phyloP scores from a whole-genome alignment of 2,329 filamentous ascomycete genomes.

The Trichoderma atrobrunneum region DNA sequence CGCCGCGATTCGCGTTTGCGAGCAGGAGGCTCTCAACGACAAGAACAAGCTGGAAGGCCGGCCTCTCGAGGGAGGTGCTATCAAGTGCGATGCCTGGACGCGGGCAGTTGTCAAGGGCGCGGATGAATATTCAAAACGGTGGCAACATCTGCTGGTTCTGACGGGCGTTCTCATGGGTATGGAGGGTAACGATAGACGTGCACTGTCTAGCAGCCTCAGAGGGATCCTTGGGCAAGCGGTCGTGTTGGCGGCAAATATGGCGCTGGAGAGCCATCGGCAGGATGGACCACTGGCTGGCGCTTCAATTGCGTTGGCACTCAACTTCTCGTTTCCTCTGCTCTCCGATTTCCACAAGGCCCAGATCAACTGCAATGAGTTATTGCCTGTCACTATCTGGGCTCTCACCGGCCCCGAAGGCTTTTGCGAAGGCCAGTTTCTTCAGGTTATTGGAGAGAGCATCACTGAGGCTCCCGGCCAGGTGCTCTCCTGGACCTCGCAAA shows the following conservation, averaged over 20 bases:
- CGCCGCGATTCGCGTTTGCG: constrained; percentile 55
- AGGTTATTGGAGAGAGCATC: constrained; percentile 65
- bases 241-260: constrained; percentile 72
- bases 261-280: constrained; percentile 50
- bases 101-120: constrained; percentile 56
- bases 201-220: constrained; percentile 62
- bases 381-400: constrained; percentile 67
- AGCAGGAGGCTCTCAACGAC: constrained; percentile 42
- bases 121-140: constrained; percentile 61
- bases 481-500: constrained; percentile 63
- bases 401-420: constrained; percentile 72
- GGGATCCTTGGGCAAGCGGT: constrained; percentile 70
- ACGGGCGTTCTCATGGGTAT: constrained; percentile 77
- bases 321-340: constrained; percentile 72
- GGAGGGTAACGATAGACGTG: constrained; percentile 59
- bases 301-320: constrained; percentile 68
- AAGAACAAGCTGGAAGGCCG: constrained; percentile 24
- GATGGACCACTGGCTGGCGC: constrained; percentile 43
- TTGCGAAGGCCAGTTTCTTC: constrained; percentile 71
- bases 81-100: constrained; percentile 54
- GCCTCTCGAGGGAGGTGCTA: constrained; percentile 40
- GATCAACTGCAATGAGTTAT: constrained; percentile 65
- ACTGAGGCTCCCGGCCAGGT: constrained; percentile 40
- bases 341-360: constrained; percentile 56
- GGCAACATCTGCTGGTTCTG: constrained; percentile 81